phyloP scores from a whole-genome alignment of 2,329 filamentous ascomycete genomes.

The Hypoxylon sp. region DNA sequence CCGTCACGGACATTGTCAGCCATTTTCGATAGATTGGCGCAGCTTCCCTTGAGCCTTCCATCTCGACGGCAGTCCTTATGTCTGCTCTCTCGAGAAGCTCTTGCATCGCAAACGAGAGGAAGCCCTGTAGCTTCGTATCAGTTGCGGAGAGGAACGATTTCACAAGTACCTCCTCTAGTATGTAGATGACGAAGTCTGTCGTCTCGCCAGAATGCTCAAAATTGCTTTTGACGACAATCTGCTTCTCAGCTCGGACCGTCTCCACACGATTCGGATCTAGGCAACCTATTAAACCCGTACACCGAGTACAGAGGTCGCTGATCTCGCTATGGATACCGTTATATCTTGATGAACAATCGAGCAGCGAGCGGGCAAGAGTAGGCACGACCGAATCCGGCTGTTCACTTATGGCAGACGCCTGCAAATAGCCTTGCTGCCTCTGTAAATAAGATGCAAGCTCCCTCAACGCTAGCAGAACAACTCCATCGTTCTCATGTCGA shows the following conservation, averaged over 20 bases:
- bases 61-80: slow-evolving; percentile 69
- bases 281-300: slow-evolving; percentile 89
- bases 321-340: slow-evolving; percentile 76
- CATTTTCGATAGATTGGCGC: slow-evolving; percentile 78
- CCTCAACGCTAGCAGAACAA: slow-evolving; percentile 82
- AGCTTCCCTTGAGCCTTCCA: slow-evolving; percentile 60
- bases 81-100: slow-evolving; percentile 84
- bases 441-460: slow-evolving; percentile 83
- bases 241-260: slow-evolving; percentile 78
- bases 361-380: slow-evolving; percentile 78
- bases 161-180: slow-evolving; percentile 88
- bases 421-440: slow-evolving; percentile 80
- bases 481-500: slow-evolving; percentile 84
- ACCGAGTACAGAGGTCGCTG: slow-evolving; percentile 79
- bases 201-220: slow-evolving; percentile 83
- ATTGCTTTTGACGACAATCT: slow-evolving; percentile 89
- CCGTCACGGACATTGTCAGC: slow-evolving; percentile 79
- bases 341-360: slow-evolving; percentile 89
- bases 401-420: slow-evolving; percentile 83
- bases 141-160: slow-evolving; percentile 92
- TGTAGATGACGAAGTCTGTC: slow-evolving; percentile 85
- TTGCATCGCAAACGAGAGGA: slow-evolving; percentile 95
- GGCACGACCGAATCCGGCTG: slow-evolving; percentile 82
- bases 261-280: slow-evolving; percentile 93
- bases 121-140: slow-evolving; percentile 88